Percentiles rank a stretch among this genome's conserved stretches.
Evolutionary conservation across 768 basidiomycete species (phyloP).

Genomic region (Tylopilus felleus): DNA sequence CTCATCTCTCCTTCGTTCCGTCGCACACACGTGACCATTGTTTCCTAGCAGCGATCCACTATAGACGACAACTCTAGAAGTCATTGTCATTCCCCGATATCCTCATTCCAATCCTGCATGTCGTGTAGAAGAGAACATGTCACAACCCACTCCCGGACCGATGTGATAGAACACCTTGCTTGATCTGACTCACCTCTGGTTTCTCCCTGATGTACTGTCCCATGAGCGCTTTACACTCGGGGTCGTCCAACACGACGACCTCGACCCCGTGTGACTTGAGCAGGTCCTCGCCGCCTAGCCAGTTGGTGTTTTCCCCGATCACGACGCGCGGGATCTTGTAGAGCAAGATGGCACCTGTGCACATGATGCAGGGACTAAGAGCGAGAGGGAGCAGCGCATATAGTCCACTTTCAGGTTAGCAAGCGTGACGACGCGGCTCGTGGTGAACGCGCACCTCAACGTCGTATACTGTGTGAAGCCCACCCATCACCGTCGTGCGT

Average conservation of each 20-base stretch:
- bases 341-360: slow-evolving; percentile 57
- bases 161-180: slow-evolving; percentile 7
- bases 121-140: slow-evolving; percentile 8
- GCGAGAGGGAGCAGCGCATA: neutral
- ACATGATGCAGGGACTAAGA: slow-evolving; percentile 56
- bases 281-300: slow-evolving; percentile 52
- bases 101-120: slow-evolving; percentile 55
- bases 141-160: neutral
- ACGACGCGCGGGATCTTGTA: slow-evolving; percentile 65
- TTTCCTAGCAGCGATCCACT: neutral
- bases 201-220: slow-evolving; percentile 50
- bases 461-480: neutral
- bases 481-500: no score
- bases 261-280: slow-evolving; percentile 53
- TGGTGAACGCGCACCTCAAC: neutral
- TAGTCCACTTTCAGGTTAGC: neutral
- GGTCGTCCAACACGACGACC: slow-evolving; percentile 45
- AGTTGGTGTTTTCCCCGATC: slow-evolving; percentile 59
- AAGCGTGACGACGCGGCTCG: neutral
- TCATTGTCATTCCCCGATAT: slow-evolving; percentile 46
- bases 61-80: slow-evolving; percentile 3
- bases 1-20: neutral
- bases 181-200: slow-evolving; percentile 42
- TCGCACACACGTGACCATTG: neutral
- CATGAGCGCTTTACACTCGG: slow-evolving; percentile 56